These are phyloP conservation scores for Aspergillus panamensis DNA, from an alignment of 495 filamentous ascomycete genomes.

Conservation along the genomic window DNA sequence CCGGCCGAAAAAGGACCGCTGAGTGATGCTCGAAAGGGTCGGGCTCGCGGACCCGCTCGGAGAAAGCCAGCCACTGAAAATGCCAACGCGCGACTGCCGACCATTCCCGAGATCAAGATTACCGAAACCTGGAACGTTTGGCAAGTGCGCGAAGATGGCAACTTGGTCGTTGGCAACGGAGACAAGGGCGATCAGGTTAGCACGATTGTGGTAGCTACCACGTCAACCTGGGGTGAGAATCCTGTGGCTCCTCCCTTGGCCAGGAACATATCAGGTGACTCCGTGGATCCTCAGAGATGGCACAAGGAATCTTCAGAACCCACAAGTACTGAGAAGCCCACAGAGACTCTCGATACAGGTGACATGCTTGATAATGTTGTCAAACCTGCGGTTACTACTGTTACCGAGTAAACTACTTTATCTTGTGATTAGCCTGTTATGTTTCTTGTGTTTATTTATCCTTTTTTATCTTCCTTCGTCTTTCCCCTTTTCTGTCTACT, in stretches of 20 bases:
- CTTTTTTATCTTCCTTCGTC: background rate
- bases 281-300: constrained; percentile 33
- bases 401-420: constrained; percentile 20
- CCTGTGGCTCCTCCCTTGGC: constrained; percentile 39
- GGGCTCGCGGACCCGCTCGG: constrained; percentile 83
- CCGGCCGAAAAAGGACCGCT: constrained; percentile 72
- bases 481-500: background rate
- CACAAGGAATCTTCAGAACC: constrained; percentile 13
- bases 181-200: constrained; percentile 23
- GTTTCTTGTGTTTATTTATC: background rate
- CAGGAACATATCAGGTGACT: constrained; percentile 57
- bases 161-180: constrained; percentile 36
- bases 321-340: background rate
- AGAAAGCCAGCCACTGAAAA: constrained; percentile 59
- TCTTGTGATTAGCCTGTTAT: background rate
- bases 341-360: constrained; percentile 12
- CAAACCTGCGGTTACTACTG: constrained; percentile 29
- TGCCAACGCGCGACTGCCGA: constrained; percentile 28
- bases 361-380: constrained; percentile 24
- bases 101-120: constrained; percentile 45
- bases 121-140: constrained; percentile 51
- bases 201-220: constrained; percentile 29
- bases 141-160: constrained; percentile 46
- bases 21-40: constrained; percentile 79
- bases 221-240: constrained; percentile 21